Conservation (phyloP, 768 basidiomycete species). For the Hericium rajendrae region DNA sequence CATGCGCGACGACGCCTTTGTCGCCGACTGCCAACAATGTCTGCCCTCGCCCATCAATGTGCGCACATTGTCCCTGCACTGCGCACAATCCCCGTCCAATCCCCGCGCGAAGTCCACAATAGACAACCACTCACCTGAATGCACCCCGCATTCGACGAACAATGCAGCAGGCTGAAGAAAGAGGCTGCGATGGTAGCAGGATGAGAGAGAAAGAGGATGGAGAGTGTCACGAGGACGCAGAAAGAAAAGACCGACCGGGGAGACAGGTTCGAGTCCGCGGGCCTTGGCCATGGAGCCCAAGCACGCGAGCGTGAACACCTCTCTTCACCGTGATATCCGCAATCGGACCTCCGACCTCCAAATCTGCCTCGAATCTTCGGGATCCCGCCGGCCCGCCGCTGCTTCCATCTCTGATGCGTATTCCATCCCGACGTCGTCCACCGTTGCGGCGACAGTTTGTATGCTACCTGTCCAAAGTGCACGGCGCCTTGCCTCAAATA, state of each 20-base stretch:
- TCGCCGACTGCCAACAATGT: neutral
- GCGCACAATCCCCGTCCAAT: neutral
- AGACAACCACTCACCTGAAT: too few species aligned
- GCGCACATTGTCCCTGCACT: neutral
- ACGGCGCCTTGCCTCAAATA: too few species aligned
- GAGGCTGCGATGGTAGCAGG: neutral
- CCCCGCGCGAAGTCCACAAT: too few species aligned
- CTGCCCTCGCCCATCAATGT: neutral
- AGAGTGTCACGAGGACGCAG: neutral
- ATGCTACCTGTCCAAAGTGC: too few species aligned
- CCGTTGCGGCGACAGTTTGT: too few species aligned
- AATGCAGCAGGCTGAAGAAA: neutral
- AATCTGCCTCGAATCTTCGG: too few species aligned
- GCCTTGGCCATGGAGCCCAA: neutral
- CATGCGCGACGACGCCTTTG: neutral
- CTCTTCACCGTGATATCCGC: slow-evolving; percentile 7
- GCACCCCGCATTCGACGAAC: too few species aligned
- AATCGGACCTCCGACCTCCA: neutral
- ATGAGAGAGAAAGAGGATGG: neutral
- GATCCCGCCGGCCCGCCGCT: too few species aligned
- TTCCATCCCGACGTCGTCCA: too few species aligned
- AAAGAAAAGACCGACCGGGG: neutral
- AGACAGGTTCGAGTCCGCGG: neutral
- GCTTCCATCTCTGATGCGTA: too few species aligned
- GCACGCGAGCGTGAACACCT: slow-evolving; percentile 1